These are phyloP conservation scores for Vigna reflexopilosa DNA, from an alignment of 306 rosid species.

Conservation along the genomic window DNA sequence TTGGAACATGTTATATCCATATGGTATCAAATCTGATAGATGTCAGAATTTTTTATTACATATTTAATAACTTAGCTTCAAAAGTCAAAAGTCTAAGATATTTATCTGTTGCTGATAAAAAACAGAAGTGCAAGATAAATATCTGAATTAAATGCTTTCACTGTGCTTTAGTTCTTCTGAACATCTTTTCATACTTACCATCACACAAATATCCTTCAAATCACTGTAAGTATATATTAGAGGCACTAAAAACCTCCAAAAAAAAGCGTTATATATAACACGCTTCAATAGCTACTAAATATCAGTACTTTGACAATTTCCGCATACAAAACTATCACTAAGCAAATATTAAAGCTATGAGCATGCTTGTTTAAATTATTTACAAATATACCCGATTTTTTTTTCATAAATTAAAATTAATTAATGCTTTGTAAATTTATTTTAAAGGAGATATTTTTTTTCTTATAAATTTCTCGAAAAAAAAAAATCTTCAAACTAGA, in stretches of 20 bases:
- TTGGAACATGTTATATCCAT: not conserved
- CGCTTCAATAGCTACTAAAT: too few relatives aligned
- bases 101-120: too few relatives aligned
- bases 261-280: too few relatives aligned
- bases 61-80: not conserved
- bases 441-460: too few relatives aligned
- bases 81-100: too few relatives aligned
- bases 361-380: too few relatives aligned
- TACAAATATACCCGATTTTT: too few relatives aligned
- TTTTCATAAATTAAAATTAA: too few relatives aligned
- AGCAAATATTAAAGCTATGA: not conserved
- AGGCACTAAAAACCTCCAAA: not conserved
- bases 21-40: conserved; percentile 12
- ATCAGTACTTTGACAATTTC: not conserved
- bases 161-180: not conserved
- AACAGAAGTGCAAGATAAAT: too few relatives aligned
- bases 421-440: too few relatives aligned
- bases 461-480: too few relatives aligned
- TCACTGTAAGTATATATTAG: not conserved
- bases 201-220: not conserved
- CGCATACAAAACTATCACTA: not conserved
- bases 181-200: not conserved
- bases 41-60: conserved; percentile 21
- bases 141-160: not conserved
- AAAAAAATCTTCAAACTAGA: too few relatives aligned